Evolutionary conservation across 2,329 filamentous ascomycete genomes (phyloP).

Genomic region (Diaporthe citriasiana): DNA sequence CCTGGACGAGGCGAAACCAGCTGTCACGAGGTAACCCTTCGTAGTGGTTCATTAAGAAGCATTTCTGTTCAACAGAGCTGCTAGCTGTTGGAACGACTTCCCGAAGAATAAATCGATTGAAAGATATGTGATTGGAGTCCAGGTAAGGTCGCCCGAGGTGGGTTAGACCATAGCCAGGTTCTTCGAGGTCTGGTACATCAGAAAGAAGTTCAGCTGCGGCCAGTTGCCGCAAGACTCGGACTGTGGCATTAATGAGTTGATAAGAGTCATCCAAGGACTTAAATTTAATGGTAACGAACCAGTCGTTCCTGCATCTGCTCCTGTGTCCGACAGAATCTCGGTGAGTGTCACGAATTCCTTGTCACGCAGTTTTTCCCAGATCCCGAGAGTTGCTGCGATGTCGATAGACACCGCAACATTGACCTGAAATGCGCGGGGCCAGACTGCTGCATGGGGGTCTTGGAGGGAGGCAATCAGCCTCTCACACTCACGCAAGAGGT

Average conservation of each 20-base stretch:
- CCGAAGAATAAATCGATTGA: constrained; percentile 20
- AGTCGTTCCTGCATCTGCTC: not conserved
- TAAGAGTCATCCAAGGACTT: not conserved
- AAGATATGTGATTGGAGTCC: constrained; percentile 14
- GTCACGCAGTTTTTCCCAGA: constrained; percentile 5
- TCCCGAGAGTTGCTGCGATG: constrained; percentile 13
- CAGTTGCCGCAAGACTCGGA: constrained; percentile 22
- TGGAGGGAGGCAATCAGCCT: not conserved
- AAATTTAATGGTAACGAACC: not conserved
- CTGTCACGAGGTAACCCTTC: not conserved
- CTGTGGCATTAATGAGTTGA: not conserved
- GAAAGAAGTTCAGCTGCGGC: constrained; percentile 18
- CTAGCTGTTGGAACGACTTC: not conserved
- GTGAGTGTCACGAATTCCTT: not conserved
- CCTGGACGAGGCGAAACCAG: not conserved
- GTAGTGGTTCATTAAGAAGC: not conserved
- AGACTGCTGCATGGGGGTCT: constrained; percentile 24
- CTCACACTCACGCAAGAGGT: not conserved
- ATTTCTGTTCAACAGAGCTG: not conserved
- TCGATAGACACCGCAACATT: constrained; percentile 18
- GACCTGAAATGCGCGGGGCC: constrained; percentile 34
- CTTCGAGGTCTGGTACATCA: not conserved
- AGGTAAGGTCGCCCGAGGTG: constrained; percentile 12
- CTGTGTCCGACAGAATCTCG: not conserved
- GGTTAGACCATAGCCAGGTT: not conserved